Base-by-base conservation (phyloP, 805 yeast genomes). In the Candida anglica region DNA sequence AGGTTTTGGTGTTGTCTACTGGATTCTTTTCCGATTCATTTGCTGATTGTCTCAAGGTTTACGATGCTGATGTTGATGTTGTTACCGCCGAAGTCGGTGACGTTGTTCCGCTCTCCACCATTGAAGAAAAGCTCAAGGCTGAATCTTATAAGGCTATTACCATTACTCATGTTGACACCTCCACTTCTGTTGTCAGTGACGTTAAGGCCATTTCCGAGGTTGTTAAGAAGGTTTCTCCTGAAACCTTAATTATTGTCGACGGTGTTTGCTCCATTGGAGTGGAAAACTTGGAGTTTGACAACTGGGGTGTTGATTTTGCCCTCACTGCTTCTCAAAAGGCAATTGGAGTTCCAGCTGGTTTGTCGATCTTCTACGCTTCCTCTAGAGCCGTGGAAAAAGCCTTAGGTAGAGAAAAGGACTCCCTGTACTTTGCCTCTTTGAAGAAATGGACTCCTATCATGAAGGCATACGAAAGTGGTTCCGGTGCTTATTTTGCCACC, bases 281-380 rank as follows among this genome's bases (percentile, higher is more conserved):
- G 40, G 98, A 91, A 65, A 73, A 77, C 46, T 66, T 91, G 43
- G 78, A 85, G 49, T 91, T 91, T 54, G 91, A 86, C 54, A 71
- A 71, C 14, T 91, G 98, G 97, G 88, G 86, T 4, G 60, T 91
- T 34, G 98, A 91, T 63, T 86, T 71, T 47, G 95, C 77, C 27
- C 70, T 91, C 43, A 83, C 95, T 30, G 98, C 95, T 2, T 87
- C 97, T 15, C 98, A 89, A 60, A 91, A 91, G 69, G 98, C 96
- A 19, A 67, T 91, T 47, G 96, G 96, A 34, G 93, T 83, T 19
- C 97, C 98, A 34, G 80, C 96, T 6, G 98, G 98, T 13, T 72
- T 91, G 46, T 79, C 91, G 13, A 74, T 91, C 48, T 78, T 84
- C 22, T 74, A 76, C 56, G 79, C 87, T 14, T 80, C 93, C 17